Evolutionary conservation across 2,329 filamentous ascomycete species (phyloP), one percentile per base, ranked within the genome.

Genomic region (Emmonsiellopsis sp.): DNA sequence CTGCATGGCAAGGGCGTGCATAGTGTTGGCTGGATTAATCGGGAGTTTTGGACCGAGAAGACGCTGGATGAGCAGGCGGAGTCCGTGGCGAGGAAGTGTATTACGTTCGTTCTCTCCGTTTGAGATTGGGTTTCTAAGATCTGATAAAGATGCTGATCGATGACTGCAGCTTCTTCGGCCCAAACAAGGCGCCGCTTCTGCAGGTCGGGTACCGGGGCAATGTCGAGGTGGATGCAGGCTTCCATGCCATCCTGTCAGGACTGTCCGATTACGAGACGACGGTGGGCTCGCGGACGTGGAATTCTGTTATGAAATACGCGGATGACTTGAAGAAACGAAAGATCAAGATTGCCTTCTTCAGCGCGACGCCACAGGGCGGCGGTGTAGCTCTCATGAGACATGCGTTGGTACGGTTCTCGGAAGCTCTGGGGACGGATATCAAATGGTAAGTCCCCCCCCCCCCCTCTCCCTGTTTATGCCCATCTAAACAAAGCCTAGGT

Each of bases 381-480:
- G 87, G 87, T 42, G 87, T 92, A 7, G 87, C 87, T 5, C 74
- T 91, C 49, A 92, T 92, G 87, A 78, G 87, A 31, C 87, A 92
- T 66, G 85, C 87, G 9, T 70, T 92, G 33, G 80, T 91, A 46
- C 79, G 88, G 51, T 86, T 90, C 62, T 78, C 85, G 31, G 78
- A 81, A 53, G 72, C 83, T 3, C 65, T 88, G 44, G 84, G 80
- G 1, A 81, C 89, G 1, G 78, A 91, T 57, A 74, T 87, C 60
- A 82, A 78, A 53, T 93, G 88, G 88, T 91, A 78, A 71, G 80
- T 64, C 21, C 21, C 44, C 2, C 47, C 10, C 2, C 17, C 31
- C 13, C 27, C 33, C 42, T 27, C 46, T n/a, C 27, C 31, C 39
- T 46, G 33, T 33, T 9, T 8, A 31, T 1, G 21, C 33, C 27